phyloP scores from a whole-genome alignment of 2,329 filamentous ascomycete genomes.

The Juglanconis oblonga region DNA sequence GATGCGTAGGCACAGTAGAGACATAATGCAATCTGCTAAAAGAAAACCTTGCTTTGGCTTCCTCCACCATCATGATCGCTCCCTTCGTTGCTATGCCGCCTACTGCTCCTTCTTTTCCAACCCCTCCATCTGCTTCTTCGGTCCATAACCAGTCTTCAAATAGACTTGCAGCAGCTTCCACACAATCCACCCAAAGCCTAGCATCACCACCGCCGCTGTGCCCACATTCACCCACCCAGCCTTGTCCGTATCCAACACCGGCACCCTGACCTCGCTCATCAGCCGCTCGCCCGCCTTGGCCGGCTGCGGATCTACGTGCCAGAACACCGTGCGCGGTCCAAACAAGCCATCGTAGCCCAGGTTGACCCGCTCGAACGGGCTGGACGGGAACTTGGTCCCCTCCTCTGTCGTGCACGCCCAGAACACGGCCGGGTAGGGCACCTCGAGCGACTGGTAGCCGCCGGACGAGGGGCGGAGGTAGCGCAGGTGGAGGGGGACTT shows the following conservation, averaged over 20 bases:
- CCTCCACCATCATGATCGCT: background rate
- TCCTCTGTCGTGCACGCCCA: constrained; percentile 78
- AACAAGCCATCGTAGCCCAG: constrained; percentile 87
- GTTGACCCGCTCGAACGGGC: constrained; percentile 81
- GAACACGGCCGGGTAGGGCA: constrained; percentile 82
- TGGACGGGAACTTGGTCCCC: constrained; percentile 65
- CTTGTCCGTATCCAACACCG: constrained; percentile 58
- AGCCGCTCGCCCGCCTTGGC: constrained; percentile 34
- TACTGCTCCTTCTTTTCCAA: constrained; percentile 27
- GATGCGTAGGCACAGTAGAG: constrained; percentile 3
- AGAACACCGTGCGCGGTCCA: constrained; percentile 73
- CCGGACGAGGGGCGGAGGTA: constrained; percentile 66
- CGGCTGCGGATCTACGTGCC: constrained; percentile 64
- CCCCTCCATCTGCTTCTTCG: constrained; percentile 16
- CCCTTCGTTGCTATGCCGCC: background rate
- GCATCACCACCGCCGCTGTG: constrained; percentile 55
- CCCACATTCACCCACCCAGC: constrained; percentile 49
- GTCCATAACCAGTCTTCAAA: constrained; percentile 31
- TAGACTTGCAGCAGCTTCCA: constrained; percentile 52
- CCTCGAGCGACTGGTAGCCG: constrained; percentile 52
- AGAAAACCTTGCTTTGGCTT: background rate
- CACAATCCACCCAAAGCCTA: constrained; percentile 69
- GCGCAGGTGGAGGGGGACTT: constrained; percentile 80
- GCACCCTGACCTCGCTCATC: constrained; percentile 57
- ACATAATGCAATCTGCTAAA: background rate